Conservation (phyloP, 805 yeast genomes). For the Myxozyma lipomycoides region DNA sequence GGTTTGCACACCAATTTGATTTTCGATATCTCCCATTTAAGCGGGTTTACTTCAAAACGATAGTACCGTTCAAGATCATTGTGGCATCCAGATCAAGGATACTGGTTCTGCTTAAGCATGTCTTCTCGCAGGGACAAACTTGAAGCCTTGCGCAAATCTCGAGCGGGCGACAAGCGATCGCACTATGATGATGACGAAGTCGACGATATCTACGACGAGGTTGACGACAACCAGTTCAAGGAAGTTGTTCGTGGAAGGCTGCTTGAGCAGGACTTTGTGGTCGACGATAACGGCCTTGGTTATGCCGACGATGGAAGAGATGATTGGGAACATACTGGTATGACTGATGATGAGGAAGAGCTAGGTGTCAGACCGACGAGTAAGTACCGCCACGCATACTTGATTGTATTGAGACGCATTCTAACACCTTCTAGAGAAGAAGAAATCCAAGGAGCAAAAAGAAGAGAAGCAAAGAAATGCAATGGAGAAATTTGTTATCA, state of each 20-base stretch:
- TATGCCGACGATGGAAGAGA: constrained; percentile 91
- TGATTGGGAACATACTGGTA: constrained; percentile 67
- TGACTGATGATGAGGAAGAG: constrained; percentile 37
- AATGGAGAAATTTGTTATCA: constrained; percentile 18
- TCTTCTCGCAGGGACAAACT: neutral
- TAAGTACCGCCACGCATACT: constrained; percentile 5
- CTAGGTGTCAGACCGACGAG: constrained; percentile 8
- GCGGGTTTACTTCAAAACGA: no score
- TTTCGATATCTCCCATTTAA: no score
- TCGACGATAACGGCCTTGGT: constrained; percentile 90
- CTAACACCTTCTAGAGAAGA: constrained; percentile 7
- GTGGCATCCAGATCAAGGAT: no score
- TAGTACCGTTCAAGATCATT: no score
- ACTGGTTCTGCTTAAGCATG: no score
- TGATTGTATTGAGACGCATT: neutral
- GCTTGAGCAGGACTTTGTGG: constrained; percentile 86
- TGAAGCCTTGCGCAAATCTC: neutral
- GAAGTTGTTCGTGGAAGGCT: constrained; percentile 74
- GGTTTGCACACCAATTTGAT: no score
- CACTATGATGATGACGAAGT: constrained; percentile 41
- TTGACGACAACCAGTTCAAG: constrained; percentile 75
- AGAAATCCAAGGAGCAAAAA: constrained; percentile 8
- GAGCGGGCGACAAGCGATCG: neutral
- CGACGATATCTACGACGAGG: constrained; percentile 73
- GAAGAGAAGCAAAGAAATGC: constrained; percentile 13